phyloP scores from a whole-genome alignment of 345 rosid genomes.

The Moringa oleifera region DNA sequence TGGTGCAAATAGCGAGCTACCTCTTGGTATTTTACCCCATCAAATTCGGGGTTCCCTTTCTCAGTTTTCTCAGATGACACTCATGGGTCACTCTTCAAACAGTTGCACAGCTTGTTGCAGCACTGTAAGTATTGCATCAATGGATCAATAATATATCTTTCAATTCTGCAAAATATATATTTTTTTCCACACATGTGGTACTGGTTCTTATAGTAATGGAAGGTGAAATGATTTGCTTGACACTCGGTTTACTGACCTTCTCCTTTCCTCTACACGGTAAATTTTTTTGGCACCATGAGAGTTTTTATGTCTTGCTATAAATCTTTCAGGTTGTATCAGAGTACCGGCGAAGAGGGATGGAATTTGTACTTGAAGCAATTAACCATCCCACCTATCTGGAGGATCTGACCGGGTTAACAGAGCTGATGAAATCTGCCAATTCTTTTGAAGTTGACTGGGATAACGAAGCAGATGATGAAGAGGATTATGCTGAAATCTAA shows the following conservation, averaged over 20 bases:
- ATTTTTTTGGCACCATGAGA: no score
- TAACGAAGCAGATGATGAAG: constrained; percentile 31
- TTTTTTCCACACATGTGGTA: no score
- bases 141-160: no score
- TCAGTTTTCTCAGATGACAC: constrained; percentile 76
- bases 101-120: constrained; percentile 88
- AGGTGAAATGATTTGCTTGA: no score
- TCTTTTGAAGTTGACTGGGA: constrained; percentile 75
- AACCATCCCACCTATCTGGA: constrained; percentile 93
- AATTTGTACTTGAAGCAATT: constrained; percentile 76
- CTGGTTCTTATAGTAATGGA: no score
- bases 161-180: no score
- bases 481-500: not conserved
- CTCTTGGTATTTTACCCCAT: constrained; percentile 92
- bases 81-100: constrained; percentile 72
- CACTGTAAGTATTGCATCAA: constrained; percentile 67
- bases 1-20: constrained; percentile 45
- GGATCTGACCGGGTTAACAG: constrained; percentile 88
- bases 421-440: constrained; percentile 67
- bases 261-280: not conserved
- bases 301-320: not conserved
- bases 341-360: constrained; percentile 54
- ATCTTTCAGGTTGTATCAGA: constrained; percentile 69
- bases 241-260: no score
- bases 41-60: constrained; percentile 85